Evolutionary conservation across 768 basidiomycete genomes (phyloP), one percentile per base, ranked within the genome.

Genomic region (Tricholoma terreum): DNA sequence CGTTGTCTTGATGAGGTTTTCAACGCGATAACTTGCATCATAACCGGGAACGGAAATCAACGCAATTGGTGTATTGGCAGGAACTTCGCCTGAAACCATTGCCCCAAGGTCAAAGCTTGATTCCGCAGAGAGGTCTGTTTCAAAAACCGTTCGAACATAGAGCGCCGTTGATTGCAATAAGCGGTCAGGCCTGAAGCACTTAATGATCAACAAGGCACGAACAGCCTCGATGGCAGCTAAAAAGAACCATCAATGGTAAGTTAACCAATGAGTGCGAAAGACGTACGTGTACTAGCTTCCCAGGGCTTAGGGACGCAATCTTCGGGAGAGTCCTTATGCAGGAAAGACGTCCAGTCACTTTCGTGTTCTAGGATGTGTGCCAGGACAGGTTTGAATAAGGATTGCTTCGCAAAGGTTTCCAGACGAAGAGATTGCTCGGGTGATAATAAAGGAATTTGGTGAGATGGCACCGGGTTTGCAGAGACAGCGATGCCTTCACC

Each of bases 1-100:
- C 10, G 85, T 85, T 52, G 85, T 86, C 68, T 88, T 85, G 61
- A 94, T 85, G 42, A 96, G 81, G 62, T 87, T 87, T 64, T 97
- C 94, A 36, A 97, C 92, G 50, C 91, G 85, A 71, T 95, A 98
- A 71, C 94, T 96, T n/a, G 97, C 97, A 69, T 99, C 97, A 67
- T 97, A 96, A 14, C 97, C 97, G 2, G 92, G 86, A 3, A 99
- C 94, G 6, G 96, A 98, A 30, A 94, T 84, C 50, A 99, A 77
- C 3, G 94, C 91, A 22, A 98, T 75, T 1, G 97, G 95, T 0
- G 92, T 92, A 3, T 83, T 79, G 2, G 94, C 81, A 3, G 83
- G 80, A 31, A 94, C 83, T 68, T 98, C 94, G 64, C 89, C 81
- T 6, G 78, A 63, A 24, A 98, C 92, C 77, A 98, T 88, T 8